Conservation (phyloP, 2,329 filamentous ascomycete species). For the Pleurostoma richardsiae region DNA sequence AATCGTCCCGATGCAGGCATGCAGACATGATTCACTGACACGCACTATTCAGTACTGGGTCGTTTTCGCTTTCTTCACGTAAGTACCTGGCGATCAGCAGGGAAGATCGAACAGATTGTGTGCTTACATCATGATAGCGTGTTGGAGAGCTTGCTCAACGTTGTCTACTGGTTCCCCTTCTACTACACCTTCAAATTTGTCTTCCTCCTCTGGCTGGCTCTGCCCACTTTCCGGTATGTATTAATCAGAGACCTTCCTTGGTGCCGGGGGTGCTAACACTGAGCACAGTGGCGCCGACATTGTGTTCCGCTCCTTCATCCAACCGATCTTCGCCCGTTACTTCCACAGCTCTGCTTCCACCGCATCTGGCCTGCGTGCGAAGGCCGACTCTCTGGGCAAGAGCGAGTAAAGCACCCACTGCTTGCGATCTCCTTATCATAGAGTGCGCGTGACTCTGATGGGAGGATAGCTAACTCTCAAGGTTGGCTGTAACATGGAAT, state of each 20-base stretch:
- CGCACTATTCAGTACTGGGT: slow-evolving; percentile 70
- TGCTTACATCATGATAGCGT: slow-evolving; percentile 40
- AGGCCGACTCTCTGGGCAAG: slow-evolving; percentile 68
- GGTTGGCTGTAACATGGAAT: not conserved
- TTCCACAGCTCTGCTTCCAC: slow-evolving; percentile 68
- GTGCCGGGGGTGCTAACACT: not conserved
- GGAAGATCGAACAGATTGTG: slow-evolving; percentile 1
- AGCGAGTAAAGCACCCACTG: slow-evolving; percentile 49
- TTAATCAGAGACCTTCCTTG: not conserved
- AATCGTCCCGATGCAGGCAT: slow-evolving; percentile 2
- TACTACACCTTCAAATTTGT: slow-evolving; percentile 99
- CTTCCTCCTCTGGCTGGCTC: slow-evolving; percentile 94
- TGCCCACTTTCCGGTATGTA: slow-evolving; percentile 85
- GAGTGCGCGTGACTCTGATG: slow-evolving; percentile 13
- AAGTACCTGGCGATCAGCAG: slow-evolving; percentile 19
- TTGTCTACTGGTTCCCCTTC: slow-evolving; percentile 95
- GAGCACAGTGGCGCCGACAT: slow-evolving; percentile 78
- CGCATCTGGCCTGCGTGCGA: slow-evolving; percentile 80
- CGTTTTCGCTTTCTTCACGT: slow-evolving; percentile 75
- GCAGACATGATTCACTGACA: slow-evolving; percentile 1
- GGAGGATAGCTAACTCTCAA: not conserved
- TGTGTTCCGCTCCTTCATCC: slow-evolving; percentile 93
- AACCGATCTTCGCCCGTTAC: slow-evolving; percentile 88
- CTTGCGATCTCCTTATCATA: not conserved
- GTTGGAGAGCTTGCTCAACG: slow-evolving; percentile 74